Evolutionary conservation across 345 rosid species (phyloP).

Genomic region (Mallotus nudiflorus): DNA sequence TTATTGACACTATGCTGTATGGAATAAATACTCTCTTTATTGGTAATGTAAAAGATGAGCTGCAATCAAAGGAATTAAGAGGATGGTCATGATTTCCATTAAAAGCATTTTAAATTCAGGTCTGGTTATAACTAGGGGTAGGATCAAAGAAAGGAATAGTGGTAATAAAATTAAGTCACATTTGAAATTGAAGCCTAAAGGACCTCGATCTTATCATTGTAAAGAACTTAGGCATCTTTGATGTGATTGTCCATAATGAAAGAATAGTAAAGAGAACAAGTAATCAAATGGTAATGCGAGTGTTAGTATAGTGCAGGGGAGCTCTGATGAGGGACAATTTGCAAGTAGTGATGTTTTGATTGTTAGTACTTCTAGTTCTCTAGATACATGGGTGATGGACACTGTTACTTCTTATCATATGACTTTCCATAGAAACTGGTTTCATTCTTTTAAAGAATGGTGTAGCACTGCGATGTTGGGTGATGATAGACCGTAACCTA

Average conservation of each 20-base stretch:
- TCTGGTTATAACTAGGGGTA: neutral
- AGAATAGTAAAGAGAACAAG: neutral
- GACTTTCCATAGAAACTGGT: neutral
- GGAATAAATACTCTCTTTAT: neutral
- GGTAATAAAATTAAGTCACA: too few relatives aligned
- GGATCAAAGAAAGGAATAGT: neutral
- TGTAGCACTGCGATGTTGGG: neutral
- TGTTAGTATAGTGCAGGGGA: neutral
- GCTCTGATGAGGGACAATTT: too few relatives aligned
- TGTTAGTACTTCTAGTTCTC: neutral
- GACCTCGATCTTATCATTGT: neutral
- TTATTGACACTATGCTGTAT: neutral
- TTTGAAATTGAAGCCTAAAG: neutral
- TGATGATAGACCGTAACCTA: neutral
- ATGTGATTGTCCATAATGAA: neutral
- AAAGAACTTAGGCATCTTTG: neutral
- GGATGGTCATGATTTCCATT: neutral
- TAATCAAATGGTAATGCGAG: neutral
- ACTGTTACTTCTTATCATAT: neutral
- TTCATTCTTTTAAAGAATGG: slow-evolving; percentile 8
- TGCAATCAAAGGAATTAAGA: neutral
- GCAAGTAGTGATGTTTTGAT: neutral
- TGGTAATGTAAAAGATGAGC: neutral
- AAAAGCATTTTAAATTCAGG: neutral
- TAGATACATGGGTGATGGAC: too few relatives aligned